phyloP scores from a whole-genome alignment of 768 basidiomycete species.

The Phaffia australis region DNA sequence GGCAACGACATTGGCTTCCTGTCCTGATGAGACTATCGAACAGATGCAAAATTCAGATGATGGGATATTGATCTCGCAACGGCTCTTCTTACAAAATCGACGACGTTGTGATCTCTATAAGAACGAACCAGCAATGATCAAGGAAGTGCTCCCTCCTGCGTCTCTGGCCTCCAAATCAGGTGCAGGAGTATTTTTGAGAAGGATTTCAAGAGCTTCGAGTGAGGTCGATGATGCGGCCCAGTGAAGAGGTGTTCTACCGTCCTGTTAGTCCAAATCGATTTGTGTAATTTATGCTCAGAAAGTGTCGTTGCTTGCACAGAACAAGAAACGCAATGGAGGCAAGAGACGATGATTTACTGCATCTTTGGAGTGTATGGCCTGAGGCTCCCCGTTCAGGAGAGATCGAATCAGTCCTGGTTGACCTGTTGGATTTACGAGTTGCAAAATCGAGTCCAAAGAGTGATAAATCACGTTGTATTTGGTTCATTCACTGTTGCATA shows the following conservation, averaged over 20 bases:
- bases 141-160: constrained; percentile 36
- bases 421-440: constrained; percentile 27
- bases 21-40: constrained; percentile 33
- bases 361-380: constrained; percentile 35
- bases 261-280: constrained; percentile 26
- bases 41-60: not conserved
- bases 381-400: constrained; percentile 33
- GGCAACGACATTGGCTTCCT: constrained; percentile 34
- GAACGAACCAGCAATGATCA: constrained; percentile 38
- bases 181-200: constrained; percentile 29
- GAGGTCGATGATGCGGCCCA: constrained; percentile 36
- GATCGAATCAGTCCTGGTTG: constrained; percentile 37
- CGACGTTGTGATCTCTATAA: not conserved
- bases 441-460: constrained; percentile 1
- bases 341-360: constrained; percentile 29
- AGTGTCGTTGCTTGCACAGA: not conserved
- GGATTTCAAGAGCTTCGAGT: constrained; percentile 32
- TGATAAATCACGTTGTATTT: too few relatives aligned
- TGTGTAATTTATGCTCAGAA: not conserved
- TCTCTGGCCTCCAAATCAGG: constrained; percentile 36
- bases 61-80: not conserved
- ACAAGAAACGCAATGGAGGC: not conserved
- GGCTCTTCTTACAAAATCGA: not conserved
- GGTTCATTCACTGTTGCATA: too few relatives aligned
- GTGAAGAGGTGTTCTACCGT: constrained; percentile 38